phyloP scores from a whole-genome alignment of 805 yeast species.

The Candida silvatica region DNA sequence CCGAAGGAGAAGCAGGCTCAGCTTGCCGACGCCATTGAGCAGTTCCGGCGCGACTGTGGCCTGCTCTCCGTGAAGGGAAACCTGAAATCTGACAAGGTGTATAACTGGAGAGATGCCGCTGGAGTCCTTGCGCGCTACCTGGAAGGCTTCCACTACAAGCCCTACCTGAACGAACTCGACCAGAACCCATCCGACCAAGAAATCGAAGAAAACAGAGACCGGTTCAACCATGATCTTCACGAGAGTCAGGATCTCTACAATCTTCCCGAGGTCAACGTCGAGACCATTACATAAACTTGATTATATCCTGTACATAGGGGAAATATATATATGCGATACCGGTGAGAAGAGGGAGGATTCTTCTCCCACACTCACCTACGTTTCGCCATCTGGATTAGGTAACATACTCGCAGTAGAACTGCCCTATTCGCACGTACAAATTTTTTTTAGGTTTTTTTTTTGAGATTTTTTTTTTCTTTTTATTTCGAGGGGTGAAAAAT shows the following conservation, averaged over 20 bases:
- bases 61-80: conserved; percentile 9
- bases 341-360: too few relatives aligned
- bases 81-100: conserved; percentile 2
- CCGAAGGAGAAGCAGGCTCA: conserved; percentile 5
- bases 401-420: too few relatives aligned
- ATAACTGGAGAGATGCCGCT: conserved; percentile 14
- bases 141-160: conserved; percentile 15
- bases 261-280: conserved; percentile 7
- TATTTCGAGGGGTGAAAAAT: background rate
- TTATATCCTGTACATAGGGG: too few relatives aligned
- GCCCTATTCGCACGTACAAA: too few relatives aligned
- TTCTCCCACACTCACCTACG: too few relatives aligned
- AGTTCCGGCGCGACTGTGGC: conserved; percentile 13
- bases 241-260: conserved; percentile 7
- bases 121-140: conserved; percentile 13
- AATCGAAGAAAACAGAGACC: conserved; percentile 1
- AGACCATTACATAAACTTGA: conserved; percentile 7
- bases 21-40: conserved; percentile 5
- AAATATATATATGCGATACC: too few relatives aligned
- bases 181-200: conserved; percentile 4
- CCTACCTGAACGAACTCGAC: conserved; percentile 12
- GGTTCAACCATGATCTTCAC: conserved; percentile 1
- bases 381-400: too few relatives aligned
- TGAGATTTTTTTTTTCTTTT: conserved; percentile 3
- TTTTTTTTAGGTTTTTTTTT: too few relatives aligned